Percentiles rank a stretch among this genome's conserved stretches.
These are phyloP conservation scores for Hyparrhenia diplandra DNA, from an alignment of 176 grass and related monocot genomes.

Conservation along the genomic window DNA sequence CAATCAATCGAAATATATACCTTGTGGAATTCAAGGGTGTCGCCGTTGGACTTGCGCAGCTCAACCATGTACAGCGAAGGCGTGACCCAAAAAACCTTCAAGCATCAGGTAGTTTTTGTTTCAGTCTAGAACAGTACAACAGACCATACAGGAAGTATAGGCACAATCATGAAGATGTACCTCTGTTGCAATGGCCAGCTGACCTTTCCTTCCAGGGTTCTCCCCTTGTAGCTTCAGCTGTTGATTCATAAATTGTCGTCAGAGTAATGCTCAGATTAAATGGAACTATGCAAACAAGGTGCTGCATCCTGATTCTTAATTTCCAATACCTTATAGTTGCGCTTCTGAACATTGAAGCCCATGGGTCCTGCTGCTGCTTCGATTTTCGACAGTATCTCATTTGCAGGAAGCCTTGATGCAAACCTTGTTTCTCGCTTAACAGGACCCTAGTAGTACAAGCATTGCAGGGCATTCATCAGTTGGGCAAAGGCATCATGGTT, in stretches of 20 bases:
- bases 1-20: conserved; percentile 26
- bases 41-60: conserved; percentile 84
- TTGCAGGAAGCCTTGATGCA: conserved; percentile 87
- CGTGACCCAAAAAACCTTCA: conserved; percentile 91
- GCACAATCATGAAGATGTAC: conserved; percentile 23
- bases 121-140: not conserved
- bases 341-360: conserved; percentile 86
- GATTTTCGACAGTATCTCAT: conserved; percentile 89
- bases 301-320: not conserved
- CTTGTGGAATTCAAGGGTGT: conserved; percentile 91
- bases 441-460: conserved; percentile 36
- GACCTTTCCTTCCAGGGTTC: conserved; percentile 94
- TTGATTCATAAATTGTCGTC: conserved; percentile 29
- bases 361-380: conserved; percentile 80
- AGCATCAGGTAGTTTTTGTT: not conserved
- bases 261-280: not conserved
- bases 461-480: not conserved
- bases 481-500: not conserved
- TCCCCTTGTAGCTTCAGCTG: conserved; percentile 94
- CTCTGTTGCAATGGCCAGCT: conserved; percentile 91
- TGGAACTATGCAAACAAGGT: not conserved
- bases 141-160: not conserved
- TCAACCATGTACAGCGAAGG: conserved; percentile 93
- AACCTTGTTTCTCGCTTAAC: conserved; percentile 93
- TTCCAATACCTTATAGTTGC: conserved; percentile 90